These are phyloP conservation scores for Arthrobotrys megalospora DNA, from an alignment of 2,329 filamentous ascomycete species.

Conservation along the genomic window DNA sequence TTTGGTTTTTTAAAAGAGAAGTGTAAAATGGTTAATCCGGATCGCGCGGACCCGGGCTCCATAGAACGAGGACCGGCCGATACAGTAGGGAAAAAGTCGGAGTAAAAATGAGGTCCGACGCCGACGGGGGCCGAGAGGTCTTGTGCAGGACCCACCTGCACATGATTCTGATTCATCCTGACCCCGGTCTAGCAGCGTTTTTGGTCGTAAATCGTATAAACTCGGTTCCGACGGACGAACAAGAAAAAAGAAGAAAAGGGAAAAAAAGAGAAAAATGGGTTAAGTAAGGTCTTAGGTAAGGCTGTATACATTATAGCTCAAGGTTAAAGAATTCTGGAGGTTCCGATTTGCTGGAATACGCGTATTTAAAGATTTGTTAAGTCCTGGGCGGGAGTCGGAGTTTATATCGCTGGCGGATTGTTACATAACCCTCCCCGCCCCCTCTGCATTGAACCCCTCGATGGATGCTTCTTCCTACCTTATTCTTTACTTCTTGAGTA, in stretches of 20 bases:
- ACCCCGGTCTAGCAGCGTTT: too few species aligned
- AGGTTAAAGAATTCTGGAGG: not conserved
- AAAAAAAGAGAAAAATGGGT: too few species aligned
- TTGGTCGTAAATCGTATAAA: slow-evolving; percentile 12
- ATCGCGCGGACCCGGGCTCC: slow-evolving; percentile 36
- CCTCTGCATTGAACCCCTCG: too few species aligned
- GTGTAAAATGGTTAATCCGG: slow-evolving; percentile 20
- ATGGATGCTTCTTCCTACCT: too few species aligned
- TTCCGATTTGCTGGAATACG: slow-evolving; percentile 27
- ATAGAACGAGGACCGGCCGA: slow-evolving; percentile 21
- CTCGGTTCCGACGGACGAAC: too few species aligned
- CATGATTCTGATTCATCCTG: too few species aligned
- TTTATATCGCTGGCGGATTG: not conserved
- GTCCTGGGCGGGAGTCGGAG: not conserved
- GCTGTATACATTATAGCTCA: too few species aligned
- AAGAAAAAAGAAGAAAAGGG: too few species aligned
- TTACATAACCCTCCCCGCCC: not conserved
- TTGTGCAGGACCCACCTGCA: not conserved
- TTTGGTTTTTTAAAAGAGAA: too few species aligned
- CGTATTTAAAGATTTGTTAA: not conserved
- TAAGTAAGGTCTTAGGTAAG: too few species aligned
- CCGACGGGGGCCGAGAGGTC: not conserved
- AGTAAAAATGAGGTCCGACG: slow-evolving; percentile 24
- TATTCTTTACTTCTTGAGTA: not conserved
- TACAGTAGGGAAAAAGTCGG: slow-evolving; percentile 13